Base-by-base conservation (phyloP, 768 basidiomycete species). In the Kondoa malvinella region DNA sequence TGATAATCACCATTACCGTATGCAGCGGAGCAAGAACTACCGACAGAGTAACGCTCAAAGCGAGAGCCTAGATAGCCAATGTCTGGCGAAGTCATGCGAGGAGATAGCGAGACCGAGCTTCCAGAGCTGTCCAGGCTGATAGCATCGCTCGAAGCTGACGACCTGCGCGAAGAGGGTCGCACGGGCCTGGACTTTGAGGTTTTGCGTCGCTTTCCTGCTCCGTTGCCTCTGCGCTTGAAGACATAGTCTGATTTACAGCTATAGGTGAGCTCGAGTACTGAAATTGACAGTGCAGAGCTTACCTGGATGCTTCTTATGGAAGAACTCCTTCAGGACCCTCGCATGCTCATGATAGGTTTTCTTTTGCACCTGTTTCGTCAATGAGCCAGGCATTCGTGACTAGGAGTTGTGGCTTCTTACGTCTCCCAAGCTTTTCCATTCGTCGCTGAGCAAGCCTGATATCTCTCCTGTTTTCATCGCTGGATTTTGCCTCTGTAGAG, bases 381-480 rank as follows among this genome's bases (percentile, higher is more conserved):
- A 63, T 17, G 29, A 33, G 16, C 61, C 12, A 14, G 58, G n/a
- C 30, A 63, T 17, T 8, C 32, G 21, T 3, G 12, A 32, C 3
- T 16, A 27, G n/a, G 16, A 12, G 32, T 32, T 63, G 3, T 16
- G 30, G 31, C 16, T 8, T 26, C 61, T 30, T 3, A 63, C 61
- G 3, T 27, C 29, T 31, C n/a, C 17, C 27, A 63, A 21, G 26
- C 17, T 12, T 33, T 63, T 63, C 61, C 61, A 63, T 33, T 63
- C 61, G 3, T 16, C 8, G 30, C 61, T 63, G 27, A 63, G 32
- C 27, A 31, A 16, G 16, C 33, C 31, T 17, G 27, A 30, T 21
- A 63, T 30, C 30, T 63, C 61, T 63, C 61, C 61, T 27, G 61
- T 63, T n/a, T 63, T 63, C 29, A 63, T 27, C n/a, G 27, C n/a